These are phyloP conservation scores for Pythium plurisporium DNA, from an alignment of 352 stramenopile genomes.

Conservation along the genomic window DNA sequence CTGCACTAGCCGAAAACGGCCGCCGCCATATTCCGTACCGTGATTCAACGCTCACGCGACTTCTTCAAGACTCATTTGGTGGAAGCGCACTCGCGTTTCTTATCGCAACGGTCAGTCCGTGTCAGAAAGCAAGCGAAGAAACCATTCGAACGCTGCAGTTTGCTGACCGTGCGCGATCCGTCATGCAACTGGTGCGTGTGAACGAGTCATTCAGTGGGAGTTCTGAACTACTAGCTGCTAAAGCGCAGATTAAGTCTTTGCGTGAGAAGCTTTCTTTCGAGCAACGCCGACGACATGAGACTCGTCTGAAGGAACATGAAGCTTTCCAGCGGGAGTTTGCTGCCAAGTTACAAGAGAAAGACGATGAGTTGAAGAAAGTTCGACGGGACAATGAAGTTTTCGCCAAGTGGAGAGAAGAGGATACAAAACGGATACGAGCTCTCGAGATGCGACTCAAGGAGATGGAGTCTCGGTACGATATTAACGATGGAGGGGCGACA, in stretches of 20 bases:
- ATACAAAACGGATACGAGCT: conserved; percentile 49
- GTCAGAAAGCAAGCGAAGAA: conserved; percentile 42
- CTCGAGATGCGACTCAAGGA: conserved; percentile 24
- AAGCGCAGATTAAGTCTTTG: conserved; percentile 55
- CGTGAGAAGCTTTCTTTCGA: conserved; percentile 44
- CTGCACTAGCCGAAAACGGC: conserved; percentile 65
- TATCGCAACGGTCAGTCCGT: conserved; percentile 64
- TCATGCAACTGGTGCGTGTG: conserved; percentile 71
- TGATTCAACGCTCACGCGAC: conserved; percentile 83
- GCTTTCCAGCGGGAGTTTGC: conserved; percentile 39
- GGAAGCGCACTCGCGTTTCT: conserved; percentile 69
- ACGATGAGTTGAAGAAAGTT: conserved; percentile 53
- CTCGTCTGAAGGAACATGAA: conserved; percentile 55
- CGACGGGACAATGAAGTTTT: conserved; percentile 58
- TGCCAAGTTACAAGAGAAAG: conserved; percentile 53
- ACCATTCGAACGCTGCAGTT: conserved; percentile 79
- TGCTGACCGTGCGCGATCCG: conserved; percentile 58
- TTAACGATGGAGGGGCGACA: background rate
- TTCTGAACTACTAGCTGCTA: conserved; percentile 53
- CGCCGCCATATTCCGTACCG: conserved; percentile 90
- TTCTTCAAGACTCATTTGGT: conserved; percentile 83
- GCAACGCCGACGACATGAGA: conserved; percentile 41
- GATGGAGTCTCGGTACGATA: background rate
- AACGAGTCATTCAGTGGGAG: conserved; percentile 51
- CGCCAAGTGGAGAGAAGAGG: conserved; percentile 55